Evolutionary conservation across 2,329 filamentous ascomycete species (phyloP).

Genomic region (Aaosphaeria arxii): DNA sequence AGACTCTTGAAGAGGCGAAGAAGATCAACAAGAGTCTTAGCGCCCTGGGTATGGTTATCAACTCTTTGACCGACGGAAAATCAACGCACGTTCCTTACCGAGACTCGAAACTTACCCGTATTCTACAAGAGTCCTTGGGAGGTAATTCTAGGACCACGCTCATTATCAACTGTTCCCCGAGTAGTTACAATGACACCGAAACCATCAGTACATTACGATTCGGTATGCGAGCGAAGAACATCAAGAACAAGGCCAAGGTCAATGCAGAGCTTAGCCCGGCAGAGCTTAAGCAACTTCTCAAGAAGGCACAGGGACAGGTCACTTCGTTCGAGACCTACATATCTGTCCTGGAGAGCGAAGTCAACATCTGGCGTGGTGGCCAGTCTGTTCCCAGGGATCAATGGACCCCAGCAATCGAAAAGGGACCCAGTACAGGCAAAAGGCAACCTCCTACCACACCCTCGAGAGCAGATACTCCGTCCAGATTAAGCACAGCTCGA

Average conservation of each 20-base stretch:
- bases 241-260: slow-evolving; percentile 99
- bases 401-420: slow-evolving; percentile 70
- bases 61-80: slow-evolving; percentile 93
- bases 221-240: slow-evolving; percentile 93
- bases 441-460: slow-evolving; percentile 47
- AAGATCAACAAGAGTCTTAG: slow-evolving; percentile 99
- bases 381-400: slow-evolving; percentile 84
- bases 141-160: slow-evolving; percentile 98
- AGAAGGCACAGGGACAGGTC: slow-evolving; percentile 86
- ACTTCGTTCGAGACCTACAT: slow-evolving; percentile 88
- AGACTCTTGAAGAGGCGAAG: slow-evolving; percentile 96
- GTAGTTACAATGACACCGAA: slow-evolving; percentile 96
- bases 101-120: slow-evolving; percentile 96
- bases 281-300: slow-evolving; percentile 89
- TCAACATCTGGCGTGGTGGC: slow-evolving; percentile 82
- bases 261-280: slow-evolving; percentile 95
- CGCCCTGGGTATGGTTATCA: slow-evolving; percentile 98
- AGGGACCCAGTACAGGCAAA: slow-evolving; percentile 50
- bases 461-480: slow-evolving; percentile 59
- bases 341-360: slow-evolving; percentile 75
- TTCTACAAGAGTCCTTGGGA: slow-evolving; percentile 93
- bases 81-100: slow-evolving; percentile 93
- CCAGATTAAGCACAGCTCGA: slow-evolving; percentile 50
- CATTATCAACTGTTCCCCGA: slow-evolving; percentile 98
- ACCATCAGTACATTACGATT: slow-evolving; percentile 90